These are phyloP conservation scores for Aspergillus ellipticus DNA, from an alignment of 495 filamentous ascomycete genomes.

Conservation along the genomic window DNA sequence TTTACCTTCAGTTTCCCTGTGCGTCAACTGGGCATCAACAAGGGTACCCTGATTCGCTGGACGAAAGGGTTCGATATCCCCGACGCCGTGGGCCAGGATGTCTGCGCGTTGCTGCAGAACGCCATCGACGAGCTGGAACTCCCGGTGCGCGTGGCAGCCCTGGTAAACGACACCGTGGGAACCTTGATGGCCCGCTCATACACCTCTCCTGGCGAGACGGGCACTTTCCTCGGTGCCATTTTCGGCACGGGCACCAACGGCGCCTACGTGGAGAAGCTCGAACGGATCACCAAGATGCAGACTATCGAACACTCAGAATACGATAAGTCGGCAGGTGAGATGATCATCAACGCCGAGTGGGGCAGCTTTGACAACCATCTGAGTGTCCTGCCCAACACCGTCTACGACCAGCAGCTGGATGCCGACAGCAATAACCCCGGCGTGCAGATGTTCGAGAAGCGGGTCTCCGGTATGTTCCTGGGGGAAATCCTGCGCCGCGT, in stretches of 20 bases:
- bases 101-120: constrained; percentile 82
- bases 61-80: constrained; percentile 97
- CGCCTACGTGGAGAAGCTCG: constrained; percentile 68
- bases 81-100: constrained; percentile 90
- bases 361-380: constrained; percentile 95
- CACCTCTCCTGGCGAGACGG: constrained; percentile 81
- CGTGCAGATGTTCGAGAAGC: constrained; percentile 98
- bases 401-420: constrained; percentile 79
- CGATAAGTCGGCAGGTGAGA: constrained; percentile 80
- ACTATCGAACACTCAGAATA: constrained; percentile 53
- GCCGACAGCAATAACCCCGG: constrained; percentile 83
- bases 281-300: constrained; percentile 45
- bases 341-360: constrained; percentile 99
- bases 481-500: constrained; percentile 87
- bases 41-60: constrained; percentile 88
- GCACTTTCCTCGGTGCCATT: constrained; percentile 86
- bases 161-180: constrained; percentile 97
- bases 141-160: constrained; percentile 86
- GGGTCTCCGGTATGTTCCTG: constrained; percentile 96
- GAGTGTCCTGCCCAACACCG: constrained; percentile 77
- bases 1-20: constrained; percentile 99
- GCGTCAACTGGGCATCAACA: constrained; percentile 89
- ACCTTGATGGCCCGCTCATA: constrained; percentile 98
- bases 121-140: constrained; percentile 85
- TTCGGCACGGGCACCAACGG: constrained; percentile 92